phyloP scores from a whole-genome alignment of 768 basidiomycete species.

The Phanerodontia chrysosporium region DNA sequence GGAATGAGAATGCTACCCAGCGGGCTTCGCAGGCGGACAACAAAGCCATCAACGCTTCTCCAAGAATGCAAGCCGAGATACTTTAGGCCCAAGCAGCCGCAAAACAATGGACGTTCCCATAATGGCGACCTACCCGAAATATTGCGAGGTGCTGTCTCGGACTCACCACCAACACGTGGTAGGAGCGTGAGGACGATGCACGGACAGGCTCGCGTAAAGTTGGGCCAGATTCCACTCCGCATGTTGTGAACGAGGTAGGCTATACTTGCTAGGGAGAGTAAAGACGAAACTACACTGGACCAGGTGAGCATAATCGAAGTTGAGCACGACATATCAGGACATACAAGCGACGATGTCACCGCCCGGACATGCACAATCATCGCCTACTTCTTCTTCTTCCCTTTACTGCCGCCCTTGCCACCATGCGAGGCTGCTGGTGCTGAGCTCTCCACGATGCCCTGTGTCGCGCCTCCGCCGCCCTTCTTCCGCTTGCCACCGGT shows the following conservation, averaged over 20 bases:
- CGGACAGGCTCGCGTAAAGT: not conserved
- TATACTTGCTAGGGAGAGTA: not conserved
- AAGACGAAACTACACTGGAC: not conserved
- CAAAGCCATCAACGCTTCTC: no score
- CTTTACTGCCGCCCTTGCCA: conserved; percentile 44
- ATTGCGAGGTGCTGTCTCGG: not conserved
- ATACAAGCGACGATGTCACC: not conserved
- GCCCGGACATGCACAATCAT: not conserved
- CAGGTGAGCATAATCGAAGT: not conserved
- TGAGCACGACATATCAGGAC: not conserved
- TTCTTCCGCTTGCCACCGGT: conserved; percentile 49
- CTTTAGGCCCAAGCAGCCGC: no score
- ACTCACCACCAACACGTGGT: not conserved
- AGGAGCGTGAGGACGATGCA: not conserved
- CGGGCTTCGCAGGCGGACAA: no score
- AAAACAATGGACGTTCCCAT: no score
- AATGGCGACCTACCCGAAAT: not conserved
- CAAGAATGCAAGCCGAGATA: no score
- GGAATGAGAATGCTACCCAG: no score
- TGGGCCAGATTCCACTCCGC: not conserved
- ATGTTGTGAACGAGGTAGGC: not conserved
- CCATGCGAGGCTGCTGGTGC: conserved; percentile 24
- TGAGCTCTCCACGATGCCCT: conserved; percentile 49
- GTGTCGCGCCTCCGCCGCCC: conserved; percentile 59
- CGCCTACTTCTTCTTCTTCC: conserved; percentile 65